A percentile compares a stretch with the other conserved stretches of the same genome.
phyloP scores from a whole-genome alignment of 768 basidiomycete genomes.

The Hortiboletus campestris region DNA sequence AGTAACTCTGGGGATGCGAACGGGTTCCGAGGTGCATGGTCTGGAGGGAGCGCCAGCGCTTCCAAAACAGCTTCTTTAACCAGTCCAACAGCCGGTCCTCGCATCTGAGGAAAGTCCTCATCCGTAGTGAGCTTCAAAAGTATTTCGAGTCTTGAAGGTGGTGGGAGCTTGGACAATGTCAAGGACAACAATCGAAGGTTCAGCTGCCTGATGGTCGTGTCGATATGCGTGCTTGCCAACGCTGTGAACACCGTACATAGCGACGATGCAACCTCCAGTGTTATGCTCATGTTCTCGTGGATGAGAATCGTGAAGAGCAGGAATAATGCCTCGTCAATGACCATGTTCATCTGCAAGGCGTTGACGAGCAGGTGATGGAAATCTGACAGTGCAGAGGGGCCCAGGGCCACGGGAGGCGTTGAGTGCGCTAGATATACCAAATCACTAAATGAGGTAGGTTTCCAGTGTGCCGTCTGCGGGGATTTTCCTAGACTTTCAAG shows the following conservation, averaged over 20 bases:
- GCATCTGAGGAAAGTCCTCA: constrained; percentile 60
- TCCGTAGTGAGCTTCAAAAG: constrained; percentile 53
- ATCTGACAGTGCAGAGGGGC: constrained; percentile 15
- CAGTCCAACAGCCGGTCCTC: constrained; percentile 64
- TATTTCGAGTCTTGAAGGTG: constrained; percentile 50
- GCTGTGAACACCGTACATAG: constrained; percentile 51
- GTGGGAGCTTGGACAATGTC: constrained; percentile 47
- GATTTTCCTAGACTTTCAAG: constrained; percentile 34
- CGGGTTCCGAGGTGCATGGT: constrained; percentile 29
- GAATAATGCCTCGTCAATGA: constrained; percentile 61
- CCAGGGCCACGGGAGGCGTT: constrained; percentile 13
- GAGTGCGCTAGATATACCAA: constrained; percentile 27
- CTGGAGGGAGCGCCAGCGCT: constrained; percentile 35
- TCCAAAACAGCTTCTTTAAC: constrained; percentile 67
- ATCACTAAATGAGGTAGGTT: constrained; percentile 28
- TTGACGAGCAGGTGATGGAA: constrained; percentile 44
- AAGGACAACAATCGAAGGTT: constrained; percentile 58
- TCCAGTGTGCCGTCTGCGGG: constrained; percentile 1
- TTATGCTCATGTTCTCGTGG: constrained; percentile 21
- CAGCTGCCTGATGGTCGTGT: constrained; percentile 56
- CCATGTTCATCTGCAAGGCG: constrained; percentile 51
- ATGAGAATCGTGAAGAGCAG: constrained; percentile 41
- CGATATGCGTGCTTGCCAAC: constrained; percentile 61
- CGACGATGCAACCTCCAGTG: constrained; percentile 46
- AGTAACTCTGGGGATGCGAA: constrained; percentile 59